phyloP scores from a whole-genome alignment of 2,329 filamentous ascomycete genomes.

The Neopestalotiopsis rosae region DNA sequence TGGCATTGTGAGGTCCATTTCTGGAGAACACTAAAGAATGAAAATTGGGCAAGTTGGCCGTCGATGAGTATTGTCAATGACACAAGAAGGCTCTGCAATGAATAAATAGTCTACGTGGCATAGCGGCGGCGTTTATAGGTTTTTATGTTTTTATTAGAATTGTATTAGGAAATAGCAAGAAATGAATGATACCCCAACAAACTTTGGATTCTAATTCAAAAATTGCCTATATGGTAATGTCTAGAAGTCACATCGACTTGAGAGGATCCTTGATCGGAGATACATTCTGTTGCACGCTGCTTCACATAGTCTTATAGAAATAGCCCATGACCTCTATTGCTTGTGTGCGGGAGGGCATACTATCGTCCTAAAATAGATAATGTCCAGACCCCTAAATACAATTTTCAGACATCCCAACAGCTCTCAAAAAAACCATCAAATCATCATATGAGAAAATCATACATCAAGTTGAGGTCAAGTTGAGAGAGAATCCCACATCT shows the following conservation, averaged over 20 bases:
- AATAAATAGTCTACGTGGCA: not conserved
- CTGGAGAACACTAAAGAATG: slow-evolving; percentile 31
- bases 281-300: not conserved
- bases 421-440: too few relatives aligned
- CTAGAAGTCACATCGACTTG: not conserved
- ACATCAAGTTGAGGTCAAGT: too few relatives aligned
- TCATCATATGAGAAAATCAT: too few relatives aligned
- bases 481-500: too few relatives aligned
- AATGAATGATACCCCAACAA: slow-evolving; percentile 6
- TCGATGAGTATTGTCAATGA: too few relatives aligned
- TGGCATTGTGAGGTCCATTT: slow-evolving; percentile 41
- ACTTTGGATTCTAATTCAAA: not conserved
- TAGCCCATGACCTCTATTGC: too few relatives aligned
- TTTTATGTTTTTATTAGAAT: not conserved
- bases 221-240: not conserved
- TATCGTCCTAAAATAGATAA: too few relatives aligned
- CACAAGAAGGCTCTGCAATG: not conserved
- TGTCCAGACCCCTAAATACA: too few relatives aligned
- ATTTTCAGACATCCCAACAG: too few relatives aligned
- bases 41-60: not conserved
- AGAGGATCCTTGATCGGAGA: not conserved
- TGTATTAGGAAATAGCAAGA: not conserved
- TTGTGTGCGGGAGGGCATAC: too few relatives aligned
- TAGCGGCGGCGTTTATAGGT: slow-evolving; percentile 5
- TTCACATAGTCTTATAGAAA: too few relatives aligned